Evolutionary conservation across 2,329 filamentous ascomycete species (phyloP).

Genomic region (Atkinsonella texensis): DNA sequence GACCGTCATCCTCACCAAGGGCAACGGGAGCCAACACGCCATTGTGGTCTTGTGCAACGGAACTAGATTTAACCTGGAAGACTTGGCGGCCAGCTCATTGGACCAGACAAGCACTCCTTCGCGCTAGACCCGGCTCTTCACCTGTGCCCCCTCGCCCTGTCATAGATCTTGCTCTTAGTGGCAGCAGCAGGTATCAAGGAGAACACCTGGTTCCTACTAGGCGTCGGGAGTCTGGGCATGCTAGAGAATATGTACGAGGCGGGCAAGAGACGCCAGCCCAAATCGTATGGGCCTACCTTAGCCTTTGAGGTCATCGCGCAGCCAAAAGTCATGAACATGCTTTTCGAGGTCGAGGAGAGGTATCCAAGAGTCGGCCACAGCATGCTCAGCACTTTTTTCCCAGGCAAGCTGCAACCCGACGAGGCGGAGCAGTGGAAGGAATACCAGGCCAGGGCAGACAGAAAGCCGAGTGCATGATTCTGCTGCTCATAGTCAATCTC

Average conservation of each 20-base stretch:
- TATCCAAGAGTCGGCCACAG: neutral
- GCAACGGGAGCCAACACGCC: slow-evolving; percentile 28
- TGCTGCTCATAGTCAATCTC: too few species aligned
- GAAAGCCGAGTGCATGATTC: too few species aligned
- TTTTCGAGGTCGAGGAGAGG: neutral
- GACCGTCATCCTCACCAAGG: slow-evolving; percentile 23
- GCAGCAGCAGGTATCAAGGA: slow-evolving; percentile 21
- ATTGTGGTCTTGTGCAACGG: slow-evolving; percentile 24
- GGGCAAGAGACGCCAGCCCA: slow-evolving; percentile 11
- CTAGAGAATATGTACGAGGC: slow-evolving; percentile 26
- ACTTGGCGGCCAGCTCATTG: slow-evolving; percentile 18
- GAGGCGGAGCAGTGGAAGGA: neutral
- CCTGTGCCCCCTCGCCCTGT: neutral
- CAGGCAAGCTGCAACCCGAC: neutral
- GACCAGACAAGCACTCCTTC: neutral
- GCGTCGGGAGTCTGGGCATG: slow-evolving; percentile 26
- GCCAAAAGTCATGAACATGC: neutral
- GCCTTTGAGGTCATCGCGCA: neutral
- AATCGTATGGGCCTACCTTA: neutral
- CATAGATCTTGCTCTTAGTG: slow-evolving; percentile 23
- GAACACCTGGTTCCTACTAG: slow-evolving; percentile 28
- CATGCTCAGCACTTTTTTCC: neutral
- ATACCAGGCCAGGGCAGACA: neutral
- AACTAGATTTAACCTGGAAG: slow-evolving; percentile 27
- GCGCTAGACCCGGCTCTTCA: neutral